A percentile compares a stretch with the other conserved stretches of the same genome.
phyloP scores from a whole-genome alignment of 106 monocot genomes.

The Xerophyta viscosa region DNA sequence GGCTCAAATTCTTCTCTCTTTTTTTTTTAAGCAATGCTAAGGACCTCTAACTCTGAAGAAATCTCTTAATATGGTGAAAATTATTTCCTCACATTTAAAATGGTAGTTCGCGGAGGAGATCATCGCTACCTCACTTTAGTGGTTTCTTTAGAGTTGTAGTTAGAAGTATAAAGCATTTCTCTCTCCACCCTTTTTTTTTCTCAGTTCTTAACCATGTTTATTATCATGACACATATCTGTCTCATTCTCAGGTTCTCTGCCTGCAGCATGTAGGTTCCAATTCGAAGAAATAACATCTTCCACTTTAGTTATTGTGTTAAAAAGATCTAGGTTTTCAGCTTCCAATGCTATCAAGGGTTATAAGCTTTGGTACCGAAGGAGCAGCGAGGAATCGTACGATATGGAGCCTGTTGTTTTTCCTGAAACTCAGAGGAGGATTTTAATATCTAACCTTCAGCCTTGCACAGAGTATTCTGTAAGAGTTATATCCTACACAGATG shows the following conservation, averaged over 20 bases:
- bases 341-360: conserved; percentile 49
- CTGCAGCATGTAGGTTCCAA: conserved; percentile 54
- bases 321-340: conserved; percentile 27
- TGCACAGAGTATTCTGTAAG: conserved; percentile 87
- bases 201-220: too few relatives aligned
- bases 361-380: conserved; percentile 76
- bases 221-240: too few relatives aligned
- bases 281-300: conserved; percentile 56
- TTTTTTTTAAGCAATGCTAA: too few relatives aligned
- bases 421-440: conserved; percentile 59
- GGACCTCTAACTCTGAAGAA: too few relatives aligned
- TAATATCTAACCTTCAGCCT: conserved; percentile 77
- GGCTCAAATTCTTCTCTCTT: too few relatives aligned
- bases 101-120: too few relatives aligned
- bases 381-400: conserved; percentile 39
- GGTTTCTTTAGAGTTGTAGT: too few relatives aligned
- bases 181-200: too few relatives aligned
- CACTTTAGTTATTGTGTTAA: conserved; percentile 50
- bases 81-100: too few relatives aligned
- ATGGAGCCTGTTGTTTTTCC: conserved; percentile 62
- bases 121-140: too few relatives aligned
- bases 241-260: conserved; percentile 44
- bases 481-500: conserved; percentile 84
- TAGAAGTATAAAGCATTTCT: too few relatives aligned
- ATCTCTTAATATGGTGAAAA: too few relatives aligned